Conservation (phyloP, 1,284 basidiomycete species). For the Microstroma glucosiphilum region DNA sequence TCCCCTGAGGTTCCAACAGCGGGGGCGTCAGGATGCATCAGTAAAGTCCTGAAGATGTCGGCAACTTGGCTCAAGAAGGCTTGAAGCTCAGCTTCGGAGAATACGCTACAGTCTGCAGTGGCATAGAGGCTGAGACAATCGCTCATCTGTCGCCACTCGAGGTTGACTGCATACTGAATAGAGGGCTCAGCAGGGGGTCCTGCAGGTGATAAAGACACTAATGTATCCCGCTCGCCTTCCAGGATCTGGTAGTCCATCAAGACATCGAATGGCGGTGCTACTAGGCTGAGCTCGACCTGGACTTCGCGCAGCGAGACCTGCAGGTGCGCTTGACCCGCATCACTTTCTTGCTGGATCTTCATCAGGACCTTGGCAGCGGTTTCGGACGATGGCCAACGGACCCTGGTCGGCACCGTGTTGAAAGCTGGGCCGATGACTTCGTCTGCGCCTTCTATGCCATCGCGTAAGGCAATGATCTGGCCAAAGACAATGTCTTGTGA, state of each 20-base stretch:
- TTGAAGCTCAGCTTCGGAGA: slow-evolving; percentile 15
- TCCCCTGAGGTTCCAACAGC: background rate
- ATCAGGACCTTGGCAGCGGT: slow-evolving; percentile 14
- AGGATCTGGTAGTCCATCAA: slow-evolving; percentile 39
- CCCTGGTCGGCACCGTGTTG: slow-evolving; percentile 39
- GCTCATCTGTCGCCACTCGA: slow-evolving; percentile 30
- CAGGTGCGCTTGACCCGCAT: slow-evolving; percentile 32
- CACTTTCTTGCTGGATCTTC: slow-evolving; percentile 24
- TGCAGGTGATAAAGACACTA: background rate
- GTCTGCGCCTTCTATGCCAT: slow-evolving; percentile 29
- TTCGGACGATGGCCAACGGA: slow-evolving; percentile 19
- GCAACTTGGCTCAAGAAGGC: slow-evolving; percentile 20
- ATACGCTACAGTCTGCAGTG: slow-evolving; percentile 22
- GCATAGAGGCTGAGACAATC: slow-evolving; percentile 23
- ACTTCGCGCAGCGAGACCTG: slow-evolving; percentile 37
- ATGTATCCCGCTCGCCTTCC: background rate
- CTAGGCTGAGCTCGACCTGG: slow-evolving; percentile 12
- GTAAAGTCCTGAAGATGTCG: slow-evolving; percentile 18
- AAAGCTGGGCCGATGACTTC: slow-evolving; percentile 39
- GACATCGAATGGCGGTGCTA: slow-evolving; percentile 30
- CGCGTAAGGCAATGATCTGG: slow-evolving; percentile 37
- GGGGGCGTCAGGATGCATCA: background rate
- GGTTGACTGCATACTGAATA: slow-evolving; percentile 38
- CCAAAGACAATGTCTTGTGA: slow-evolving; percentile 40
- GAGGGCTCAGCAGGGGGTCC: slow-evolving; percentile 7